Evolutionary conservation across 2,329 filamentous ascomycete genomes (phyloP).

Genomic region (Talaromyces rugulosus): DNA sequence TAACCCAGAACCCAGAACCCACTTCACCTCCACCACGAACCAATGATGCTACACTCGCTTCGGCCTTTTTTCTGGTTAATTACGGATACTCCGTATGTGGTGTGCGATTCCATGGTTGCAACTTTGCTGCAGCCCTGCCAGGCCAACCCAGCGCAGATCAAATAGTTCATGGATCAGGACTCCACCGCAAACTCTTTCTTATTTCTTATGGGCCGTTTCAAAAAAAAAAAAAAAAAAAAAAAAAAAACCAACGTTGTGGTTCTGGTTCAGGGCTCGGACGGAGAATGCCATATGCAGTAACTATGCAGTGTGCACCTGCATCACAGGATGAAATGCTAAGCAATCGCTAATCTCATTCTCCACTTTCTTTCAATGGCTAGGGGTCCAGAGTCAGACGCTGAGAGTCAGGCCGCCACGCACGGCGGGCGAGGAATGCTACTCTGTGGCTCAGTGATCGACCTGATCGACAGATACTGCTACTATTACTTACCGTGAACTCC

Average conservation of each 20-base stretch:
- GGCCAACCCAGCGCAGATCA: neutral
- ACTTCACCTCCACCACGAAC: too few species aligned
- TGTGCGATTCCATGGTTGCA: neutral
- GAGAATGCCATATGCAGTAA: neutral
- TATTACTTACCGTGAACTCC: neutral
- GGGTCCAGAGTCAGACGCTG: too few species aligned
- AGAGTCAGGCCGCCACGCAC: neutral
- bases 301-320: neutral
- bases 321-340: neutral
- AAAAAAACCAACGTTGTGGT: too few species aligned
- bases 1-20: neutral
- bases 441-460: neutral
- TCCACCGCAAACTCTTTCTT: neutral
- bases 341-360: neutral
- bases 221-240: too few species aligned
- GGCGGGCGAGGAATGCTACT: neutral
- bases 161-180: neutral
- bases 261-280: neutral
- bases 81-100: too few species aligned
- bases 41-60: neutral
- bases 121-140: neutral
- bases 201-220: neutral
- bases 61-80: too few species aligned
- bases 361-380: neutral
- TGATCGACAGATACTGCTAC: neutral